Evolutionary conservation across 2,329 filamentous ascomycete species (phyloP).

Genomic region (Cryphonectria naterciae): DNA sequence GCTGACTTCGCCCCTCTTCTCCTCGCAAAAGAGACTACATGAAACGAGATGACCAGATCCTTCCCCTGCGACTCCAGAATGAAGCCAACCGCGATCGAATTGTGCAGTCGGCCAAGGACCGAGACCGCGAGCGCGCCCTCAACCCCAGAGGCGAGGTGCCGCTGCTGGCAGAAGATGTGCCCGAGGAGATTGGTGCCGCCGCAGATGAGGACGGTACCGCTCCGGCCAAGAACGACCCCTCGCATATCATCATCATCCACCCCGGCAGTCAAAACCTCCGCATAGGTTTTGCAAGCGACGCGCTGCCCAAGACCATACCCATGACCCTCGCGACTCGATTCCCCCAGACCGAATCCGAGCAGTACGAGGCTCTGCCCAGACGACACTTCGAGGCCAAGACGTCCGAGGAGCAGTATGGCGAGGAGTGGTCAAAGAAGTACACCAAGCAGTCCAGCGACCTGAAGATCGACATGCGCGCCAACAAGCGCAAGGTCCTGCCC

Average conservation of each 20-base stretch:
- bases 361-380: conserved; percentile 76
- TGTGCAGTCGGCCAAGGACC: conserved; percentile 77
- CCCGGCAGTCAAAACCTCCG: conserved; percentile 93
- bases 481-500: conserved; percentile 93
- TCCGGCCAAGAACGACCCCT: conserved; percentile 68
- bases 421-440: conserved; percentile 78
- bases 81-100: conserved; percentile 85
- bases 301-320: conserved; percentile 88
- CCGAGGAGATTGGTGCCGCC: conserved; percentile 55
- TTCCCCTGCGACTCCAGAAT: conserved; percentile 84
- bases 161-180: conserved; percentile 61
- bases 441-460: conserved; percentile 83
- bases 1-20: conserved; percentile 25
- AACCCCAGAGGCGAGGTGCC: conserved; percentile 74
- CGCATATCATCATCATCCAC: conserved; percentile 93
- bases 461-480: conserved; percentile 86
- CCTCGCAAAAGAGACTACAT: conserved; percentile 76
- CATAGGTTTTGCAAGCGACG: conserved; percentile 94
- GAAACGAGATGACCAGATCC: conserved; percentile 95
- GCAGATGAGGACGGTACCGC: conserved; percentile 43
- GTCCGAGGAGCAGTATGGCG: conserved; percentile 81
- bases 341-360: conserved; percentile 79
- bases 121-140: conserved; percentile 76
- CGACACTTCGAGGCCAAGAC: conserved; percentile 65
- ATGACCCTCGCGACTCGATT: conserved; percentile 88